Evolutionary conservation across 495 filamentous ascomycete species (phyloP), one percentile per base, ranked within the genome.

Genomic region (Aspergillus steynii): DNA sequence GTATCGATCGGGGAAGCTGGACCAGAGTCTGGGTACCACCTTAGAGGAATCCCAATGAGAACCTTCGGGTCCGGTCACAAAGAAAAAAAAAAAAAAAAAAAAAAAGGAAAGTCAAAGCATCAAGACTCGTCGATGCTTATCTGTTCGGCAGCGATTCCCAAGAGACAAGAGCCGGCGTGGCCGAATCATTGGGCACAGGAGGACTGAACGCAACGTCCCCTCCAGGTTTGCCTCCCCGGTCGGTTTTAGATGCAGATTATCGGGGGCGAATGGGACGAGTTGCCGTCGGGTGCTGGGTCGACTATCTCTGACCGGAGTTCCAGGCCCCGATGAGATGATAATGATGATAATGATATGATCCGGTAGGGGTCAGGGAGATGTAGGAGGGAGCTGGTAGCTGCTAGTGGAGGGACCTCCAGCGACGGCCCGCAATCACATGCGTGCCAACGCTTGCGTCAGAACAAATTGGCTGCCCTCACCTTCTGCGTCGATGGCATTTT

Each of bases 141-240:
- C 37, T 12, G 37, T 10, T 42, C 12, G 37, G 37, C 9, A 42
- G 37, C 1, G 12, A 42, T 1, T 42, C 37, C 37, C 37, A 14
- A 42, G 14, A 9, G 48, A 29, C 48, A 3, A 29, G 48, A n/a
- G 3, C 48, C 48, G 20, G 9, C 27, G 20, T 50, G 48, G 48
- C 27, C 25, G 20, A 25, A 50, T 29, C 48, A 50, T 25, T 25
- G 48, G 48, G 9, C 25, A 29, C 10, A 50, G 48, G 48, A 29
- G 48, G 48, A 50, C 48, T 20, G 48, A 50, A 50, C 48, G 48
- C 27, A 26, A 25, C 48, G 48, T 20, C 27, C 51, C 28, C 42
- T 50, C 25, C 50, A 27, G 42, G 60, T 62, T 59, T 61, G 59
- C 57, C 29, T 55, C 58, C 65, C 61, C 52, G 53, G 59, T 59